A percentile compares a stretch with the other conserved stretches of the same genome.
phyloP scores from a whole-genome alignment of 148 eudicot genomes.

The Tetragonia tetragonoides region DNA sequence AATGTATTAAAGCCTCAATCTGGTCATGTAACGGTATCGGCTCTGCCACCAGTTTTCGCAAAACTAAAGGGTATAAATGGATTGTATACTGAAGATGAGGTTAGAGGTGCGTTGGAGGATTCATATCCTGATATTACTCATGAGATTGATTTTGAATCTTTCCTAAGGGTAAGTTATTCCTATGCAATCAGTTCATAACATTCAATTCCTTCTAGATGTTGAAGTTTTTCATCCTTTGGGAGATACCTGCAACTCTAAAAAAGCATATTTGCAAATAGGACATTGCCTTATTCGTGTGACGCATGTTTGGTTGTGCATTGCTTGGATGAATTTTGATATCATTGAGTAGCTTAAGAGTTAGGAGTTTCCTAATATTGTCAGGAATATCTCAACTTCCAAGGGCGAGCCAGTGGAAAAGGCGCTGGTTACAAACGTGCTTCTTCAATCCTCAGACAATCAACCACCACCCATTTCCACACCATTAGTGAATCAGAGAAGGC shows the following conservation, averaged over 20 bases:
- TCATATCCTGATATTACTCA: slow-evolving; percentile 48
- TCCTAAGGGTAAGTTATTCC: slow-evolving; percentile 63
- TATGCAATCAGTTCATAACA: neutral
- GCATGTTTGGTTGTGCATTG: neutral
- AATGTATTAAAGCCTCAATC: slow-evolving; percentile 36
- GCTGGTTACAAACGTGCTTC: slow-evolving; percentile 47
- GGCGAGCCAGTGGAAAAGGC: slow-evolving; percentile 59
- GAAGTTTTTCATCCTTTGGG: slow-evolving; percentile 3
- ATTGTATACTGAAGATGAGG: slow-evolving; percentile 49
- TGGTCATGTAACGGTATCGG: slow-evolving; percentile 50
- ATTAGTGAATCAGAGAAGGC: slow-evolving; percentile 83
- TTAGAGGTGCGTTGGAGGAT: slow-evolving; percentile 54
- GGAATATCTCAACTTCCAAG: slow-evolving; percentile 63
- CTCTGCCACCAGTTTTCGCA: slow-evolving; percentile 64
- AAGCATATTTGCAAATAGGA: neutral
- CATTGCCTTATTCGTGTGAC: neutral
- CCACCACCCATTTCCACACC: slow-evolving; percentile 76
- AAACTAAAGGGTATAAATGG: slow-evolving; percentile 58
- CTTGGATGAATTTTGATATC: neutral
- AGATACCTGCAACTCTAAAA: neutral
- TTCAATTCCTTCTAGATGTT: neutral
- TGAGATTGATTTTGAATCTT: slow-evolving; percentile 81
- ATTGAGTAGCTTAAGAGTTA: neutral
- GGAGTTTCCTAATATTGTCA: slow-evolving; percentile 28
- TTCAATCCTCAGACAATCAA: slow-evolving; percentile 79